These are phyloP conservation scores for Mimosa pudica DNA, from an alignment of 306 rosid genomes.

Conservation along the genomic window DNA sequence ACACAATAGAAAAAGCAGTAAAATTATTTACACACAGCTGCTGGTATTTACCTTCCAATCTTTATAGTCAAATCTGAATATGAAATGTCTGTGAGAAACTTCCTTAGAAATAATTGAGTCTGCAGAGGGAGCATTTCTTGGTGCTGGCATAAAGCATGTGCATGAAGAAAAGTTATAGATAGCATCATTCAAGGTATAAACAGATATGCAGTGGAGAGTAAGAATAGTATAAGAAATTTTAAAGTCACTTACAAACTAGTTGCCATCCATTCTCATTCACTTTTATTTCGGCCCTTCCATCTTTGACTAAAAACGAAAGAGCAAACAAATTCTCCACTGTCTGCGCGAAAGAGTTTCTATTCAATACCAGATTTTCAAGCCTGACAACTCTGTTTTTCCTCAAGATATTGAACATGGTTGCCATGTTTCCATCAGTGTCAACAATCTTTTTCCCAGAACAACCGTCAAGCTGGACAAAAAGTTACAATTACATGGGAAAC, in stretches of 20 bases:
- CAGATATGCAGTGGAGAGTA: slow-evolving; percentile 3
- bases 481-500: slow-evolving; percentile 6
- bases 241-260: slow-evolving; percentile 48
- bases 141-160: slow-evolving; percentile 40
- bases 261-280: slow-evolving; percentile 46
- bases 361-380: slow-evolving; percentile 56
- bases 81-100: slow-evolving; percentile 49
- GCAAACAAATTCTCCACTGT: slow-evolving; percentile 59
- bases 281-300: slow-evolving; percentile 55
- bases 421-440: slow-evolving; percentile 49
- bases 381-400: slow-evolving; percentile 40
- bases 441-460: slow-evolving; percentile 29
- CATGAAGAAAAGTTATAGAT: not conserved
- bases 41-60: slow-evolving; percentile 55
- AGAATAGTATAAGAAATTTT: slow-evolving; percentile 17
- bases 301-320: slow-evolving; percentile 55
- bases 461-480: slow-evolving; percentile 39
- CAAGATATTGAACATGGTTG: slow-evolving; percentile 54
- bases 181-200: not conserved
- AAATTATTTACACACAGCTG: not conserved
- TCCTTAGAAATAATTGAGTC: slow-evolving; percentile 35
- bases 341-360: slow-evolving; percentile 57
- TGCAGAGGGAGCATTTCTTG: slow-evolving; percentile 59
- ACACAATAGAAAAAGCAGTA: not conserved
- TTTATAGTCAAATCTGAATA: slow-evolving; percentile 52